Evolutionary conservation across 768 basidiomycete genomes (phyloP), one percentile per base, ranked within the genome.

Genomic region (Phlegmacium glaucopus): DNA sequence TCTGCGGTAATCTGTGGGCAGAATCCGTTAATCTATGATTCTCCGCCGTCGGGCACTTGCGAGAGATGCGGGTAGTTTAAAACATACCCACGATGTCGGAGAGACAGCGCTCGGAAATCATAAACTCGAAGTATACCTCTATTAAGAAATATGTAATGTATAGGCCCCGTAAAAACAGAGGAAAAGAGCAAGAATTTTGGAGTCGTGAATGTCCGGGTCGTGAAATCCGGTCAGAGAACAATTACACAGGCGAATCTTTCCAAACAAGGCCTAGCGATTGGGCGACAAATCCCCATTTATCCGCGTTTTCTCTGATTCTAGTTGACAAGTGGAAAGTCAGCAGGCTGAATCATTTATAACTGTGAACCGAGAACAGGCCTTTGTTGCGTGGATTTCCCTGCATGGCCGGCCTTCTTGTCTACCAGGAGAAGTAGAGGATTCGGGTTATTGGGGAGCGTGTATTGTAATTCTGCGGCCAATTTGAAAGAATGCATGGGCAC

Each of bases 401-500:
- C 90, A 55, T 90, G 88, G 1, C 88, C 88, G 2, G 85, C 78
- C 60, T 89, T 89, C 66, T 82, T 82, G 59, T 91, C 87, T 22
- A 92, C 80, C 16, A 88, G 78, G 40, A 91, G 69, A 15, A 93
- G 71, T 10, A 92, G 69, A 5, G 90, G 90, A 56, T 89, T 66
- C 0, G 79, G 77, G 61, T 90, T 92, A 39, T 80, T 56, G 1
- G 85, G 74, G 1, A 79, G 65, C 1, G 64, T 68, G 59, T 91
- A 67, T 60, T 93, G 90, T 30, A 91, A 69, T n/a, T 81, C 80
- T 12, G 90, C 90, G 0, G 84, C 82, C 42, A 81, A 74, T 66
- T 93, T 93, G 77, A 87, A 90, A 8, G 88, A 87, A 65, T 91
- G 90, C 61, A 89, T 69, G 1, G 88, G 87, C 4, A 91, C 88